Evolutionary conservation across 768 basidiomycete species (phyloP).

Genomic region (Suillus occidentalis): DNA sequence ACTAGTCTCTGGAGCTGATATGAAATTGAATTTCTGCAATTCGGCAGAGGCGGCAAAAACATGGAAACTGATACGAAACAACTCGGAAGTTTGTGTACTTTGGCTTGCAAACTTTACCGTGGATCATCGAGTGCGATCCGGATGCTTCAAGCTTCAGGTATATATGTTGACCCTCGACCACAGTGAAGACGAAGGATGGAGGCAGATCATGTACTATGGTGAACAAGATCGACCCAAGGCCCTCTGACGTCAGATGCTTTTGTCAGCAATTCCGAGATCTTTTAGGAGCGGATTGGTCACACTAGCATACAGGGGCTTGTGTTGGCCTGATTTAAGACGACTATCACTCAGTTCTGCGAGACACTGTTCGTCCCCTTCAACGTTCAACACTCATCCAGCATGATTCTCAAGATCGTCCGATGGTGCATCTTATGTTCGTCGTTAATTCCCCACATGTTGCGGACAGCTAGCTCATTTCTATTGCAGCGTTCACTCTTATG

Average conservation of each 20-base stretch:
- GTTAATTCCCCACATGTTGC: too few species aligned
- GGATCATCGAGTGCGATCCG: too few species aligned
- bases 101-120: not conserved
- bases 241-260: slow-evolving; percentile 2
- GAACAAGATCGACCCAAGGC: not conserved
- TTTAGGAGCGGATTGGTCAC: not conserved
- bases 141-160: not conserved
- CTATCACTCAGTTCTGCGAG: not conserved
- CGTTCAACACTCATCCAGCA: not conserved
- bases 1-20: not conserved
- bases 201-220: not conserved
- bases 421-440: not conserved
- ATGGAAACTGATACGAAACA: not conserved
- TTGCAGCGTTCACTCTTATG: slow-evolving; percentile 14
- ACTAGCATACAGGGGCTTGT: not conserved
- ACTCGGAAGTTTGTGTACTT: not conserved
- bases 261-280: not conserved
- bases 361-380: not conserved
- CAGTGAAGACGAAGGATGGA: not conserved
- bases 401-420: not conserved
- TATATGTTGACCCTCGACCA: not conserved
- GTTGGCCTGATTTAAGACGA: not conserved
- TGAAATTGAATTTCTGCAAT: not conserved
- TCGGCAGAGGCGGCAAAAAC: not conserved
- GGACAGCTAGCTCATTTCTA: not conserved